Evolutionary conservation across 345 rosid species (phyloP).

Genomic region (Psidium friedrichsthalianum): DNA sequence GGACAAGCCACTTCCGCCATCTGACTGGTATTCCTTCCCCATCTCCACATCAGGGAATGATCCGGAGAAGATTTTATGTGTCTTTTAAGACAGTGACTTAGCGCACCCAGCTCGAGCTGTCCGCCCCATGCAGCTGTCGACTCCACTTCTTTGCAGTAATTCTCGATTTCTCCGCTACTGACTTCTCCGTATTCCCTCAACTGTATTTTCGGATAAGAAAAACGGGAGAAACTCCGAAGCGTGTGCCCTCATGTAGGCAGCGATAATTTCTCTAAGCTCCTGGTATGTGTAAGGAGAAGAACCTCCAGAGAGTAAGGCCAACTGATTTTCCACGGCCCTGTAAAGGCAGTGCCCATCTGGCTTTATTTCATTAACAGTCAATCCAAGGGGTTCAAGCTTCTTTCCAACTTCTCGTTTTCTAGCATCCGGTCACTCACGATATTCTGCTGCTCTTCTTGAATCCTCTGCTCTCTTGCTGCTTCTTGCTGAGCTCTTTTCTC

Average conservation of each 20-base stretch:
- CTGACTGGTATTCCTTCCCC: slow-evolving; percentile 53
- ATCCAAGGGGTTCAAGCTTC: slow-evolving; percentile 59
- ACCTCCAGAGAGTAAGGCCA: slow-evolving; percentile 46
- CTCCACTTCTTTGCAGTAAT: slow-evolving; percentile 52
- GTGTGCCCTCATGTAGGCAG: slow-evolving; percentile 70
- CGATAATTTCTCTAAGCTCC: slow-evolving; percentile 68
- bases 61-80: slow-evolving; percentile 50
- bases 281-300: slow-evolving; percentile 55
- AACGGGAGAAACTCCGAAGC: slow-evolving; percentile 45
- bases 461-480: slow-evolving; percentile 81
- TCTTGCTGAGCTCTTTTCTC: slow-evolving; percentile 89
- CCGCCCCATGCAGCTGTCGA: slow-evolving; percentile 71
- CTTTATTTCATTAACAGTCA: slow-evolving; percentile 61
- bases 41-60: slow-evolving; percentile 66
- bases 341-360: slow-evolving; percentile 94
- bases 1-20: slow-evolving; percentile 7
- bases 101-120: slow-evolving; percentile 55
- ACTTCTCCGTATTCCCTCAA: slow-evolving; percentile 14
- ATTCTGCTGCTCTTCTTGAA: slow-evolving; percentile 79
- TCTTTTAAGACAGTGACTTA: slow-evolving; percentile 42
- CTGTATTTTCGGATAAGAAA: slow-evolving; percentile 32
- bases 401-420: slow-evolving; percentile 46
- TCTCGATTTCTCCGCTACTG: slow-evolving; percentile 35
- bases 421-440: slow-evolving; percentile 58
- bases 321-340: slow-evolving; percentile 86